Conservation (phyloP, 2,329 filamentous ascomycete species). For the Teratosphaeria epicoccoides region DNA sequence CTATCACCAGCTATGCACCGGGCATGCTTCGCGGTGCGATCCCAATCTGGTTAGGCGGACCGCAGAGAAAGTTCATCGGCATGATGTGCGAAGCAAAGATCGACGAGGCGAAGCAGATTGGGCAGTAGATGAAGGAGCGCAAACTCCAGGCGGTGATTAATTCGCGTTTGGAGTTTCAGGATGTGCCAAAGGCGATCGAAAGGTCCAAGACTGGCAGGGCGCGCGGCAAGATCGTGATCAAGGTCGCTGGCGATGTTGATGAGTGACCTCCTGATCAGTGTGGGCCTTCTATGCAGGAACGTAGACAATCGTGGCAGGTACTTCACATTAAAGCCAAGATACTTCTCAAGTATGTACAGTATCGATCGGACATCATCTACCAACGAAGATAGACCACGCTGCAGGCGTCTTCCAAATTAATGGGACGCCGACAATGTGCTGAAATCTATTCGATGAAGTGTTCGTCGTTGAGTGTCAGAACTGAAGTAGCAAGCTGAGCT, state of each 20-base stretch:
- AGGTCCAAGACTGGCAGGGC: slow-evolving; percentile 46
- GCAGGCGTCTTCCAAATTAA: not conserved
- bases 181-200: slow-evolving; percentile 47
- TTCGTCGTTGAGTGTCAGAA: not conserved
- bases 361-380: not conserved
- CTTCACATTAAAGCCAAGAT: not conserved
- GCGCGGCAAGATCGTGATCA: slow-evolving; percentile 49
- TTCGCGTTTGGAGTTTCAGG: slow-evolving; percentile 44
- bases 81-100: slow-evolving; percentile 28
- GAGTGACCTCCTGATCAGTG: not conserved
- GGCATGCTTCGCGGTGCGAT: slow-evolving; percentile 26
- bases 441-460: not conserved
- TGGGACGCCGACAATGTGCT: not conserved
- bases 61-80: slow-evolving; percentile 33
- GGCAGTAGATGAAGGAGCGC: slow-evolving; percentile 44
- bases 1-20: slow-evolving; percentile 11
- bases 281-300: not conserved
- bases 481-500: not conserved
- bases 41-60: slow-evolving; percentile 42
- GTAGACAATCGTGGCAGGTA: not conserved
- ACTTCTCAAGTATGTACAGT: not conserved
- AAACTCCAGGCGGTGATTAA: slow-evolving; percentile 49
- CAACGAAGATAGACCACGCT: not conserved
- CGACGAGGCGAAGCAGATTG: slow-evolving; percentile 41
- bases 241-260: not conserved